Evolutionary conservation across 371 early-diverging fungal species (phyloP), one percentile per base, ranked within the genome.

Genomic region (Rhizopus stolonifer): DNA sequence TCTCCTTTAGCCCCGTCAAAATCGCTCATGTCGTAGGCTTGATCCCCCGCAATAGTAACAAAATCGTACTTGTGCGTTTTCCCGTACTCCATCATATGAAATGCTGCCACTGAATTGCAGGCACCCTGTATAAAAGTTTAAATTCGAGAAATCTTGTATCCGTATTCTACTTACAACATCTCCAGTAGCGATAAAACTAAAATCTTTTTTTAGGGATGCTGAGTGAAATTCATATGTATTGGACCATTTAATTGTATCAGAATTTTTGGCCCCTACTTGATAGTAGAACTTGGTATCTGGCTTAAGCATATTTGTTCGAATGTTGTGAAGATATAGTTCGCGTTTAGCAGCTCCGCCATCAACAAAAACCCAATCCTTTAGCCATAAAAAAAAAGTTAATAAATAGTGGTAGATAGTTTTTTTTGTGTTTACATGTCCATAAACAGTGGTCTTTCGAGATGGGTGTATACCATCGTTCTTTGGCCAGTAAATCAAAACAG

Each of bases 1-100:
- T 77, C 77, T 9, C 74, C 77, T 42, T 77, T 77, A 0, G 54
- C 58, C 2, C 77, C 77, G 44, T 73, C 56, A 39, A 68, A 67
- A 21, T 77, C 77, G 8, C 50, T 61, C 67, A 77, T 60, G 29
- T 77, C 51, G 23, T 77, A 77, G 15, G 67, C 76, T 54, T 76
- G 76, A 49, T 77, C 77, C 11, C 77, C 77, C 14, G 67, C 69
- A 0, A 77, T 8, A 2, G 73, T 73, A n/a, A 76, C 34, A 47
- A 76, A 76, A 26, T 77, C 77, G 38, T 70, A 73, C 31, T 67
- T 57, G 33, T 71, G 67, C 4, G 64, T 63, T 10, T 62, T 60
- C 8, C 67, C 74, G 4, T 60, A 29, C 8, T 68, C 49, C 15
- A 62, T 59, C 53, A 77, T 36, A 18, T 64, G 64, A 4, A 69